phyloP scores from a whole-genome alignment of 2,329 filamentous ascomycete genomes.

The Sporothrix euskadiensis region DNA sequence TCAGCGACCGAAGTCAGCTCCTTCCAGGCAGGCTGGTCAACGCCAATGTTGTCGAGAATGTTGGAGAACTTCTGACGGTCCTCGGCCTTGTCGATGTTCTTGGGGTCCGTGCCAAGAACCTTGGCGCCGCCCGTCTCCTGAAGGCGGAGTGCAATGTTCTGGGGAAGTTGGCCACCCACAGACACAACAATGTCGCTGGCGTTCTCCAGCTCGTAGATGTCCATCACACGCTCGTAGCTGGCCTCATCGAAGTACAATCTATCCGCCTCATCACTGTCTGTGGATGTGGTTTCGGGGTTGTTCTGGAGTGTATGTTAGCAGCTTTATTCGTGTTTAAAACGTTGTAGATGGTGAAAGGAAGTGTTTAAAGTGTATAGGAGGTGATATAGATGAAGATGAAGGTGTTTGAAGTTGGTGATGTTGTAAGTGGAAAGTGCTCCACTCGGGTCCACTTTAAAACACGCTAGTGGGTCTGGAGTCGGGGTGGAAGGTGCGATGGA shows the following conservation, averaged over 20 bases:
- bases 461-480: background rate
- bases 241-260: constrained; percentile 96
- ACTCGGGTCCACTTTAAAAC: constrained; percentile 2
- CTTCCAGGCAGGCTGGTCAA: constrained; percentile 98
- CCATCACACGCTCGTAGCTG: constrained; percentile 96
- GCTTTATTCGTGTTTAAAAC: background rate
- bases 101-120: constrained; percentile 87
- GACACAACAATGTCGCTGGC: constrained; percentile 89
- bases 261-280: constrained; percentile 87
- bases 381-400: background rate
- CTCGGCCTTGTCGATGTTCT: constrained; percentile 96
- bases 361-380: background rate
- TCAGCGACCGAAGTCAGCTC: constrained; percentile 88
- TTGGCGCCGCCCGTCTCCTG: constrained; percentile 89
- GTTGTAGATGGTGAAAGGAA: constrained; percentile 23
- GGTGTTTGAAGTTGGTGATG: background rate
- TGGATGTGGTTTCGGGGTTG: constrained; percentile 78
- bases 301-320: constrained; percentile 50
- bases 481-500: background rate
- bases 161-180: constrained; percentile 91
- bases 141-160: constrained; percentile 93
- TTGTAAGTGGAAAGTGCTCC: background rate
- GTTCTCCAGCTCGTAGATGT: constrained; percentile 92
- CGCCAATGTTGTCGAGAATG: constrained; percentile 92
- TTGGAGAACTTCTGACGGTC: constrained; percentile 98